Evolutionary conservation across 768 basidiomycete genomes (phyloP).

Genomic region (Fibroporia radiculosa): DNA sequence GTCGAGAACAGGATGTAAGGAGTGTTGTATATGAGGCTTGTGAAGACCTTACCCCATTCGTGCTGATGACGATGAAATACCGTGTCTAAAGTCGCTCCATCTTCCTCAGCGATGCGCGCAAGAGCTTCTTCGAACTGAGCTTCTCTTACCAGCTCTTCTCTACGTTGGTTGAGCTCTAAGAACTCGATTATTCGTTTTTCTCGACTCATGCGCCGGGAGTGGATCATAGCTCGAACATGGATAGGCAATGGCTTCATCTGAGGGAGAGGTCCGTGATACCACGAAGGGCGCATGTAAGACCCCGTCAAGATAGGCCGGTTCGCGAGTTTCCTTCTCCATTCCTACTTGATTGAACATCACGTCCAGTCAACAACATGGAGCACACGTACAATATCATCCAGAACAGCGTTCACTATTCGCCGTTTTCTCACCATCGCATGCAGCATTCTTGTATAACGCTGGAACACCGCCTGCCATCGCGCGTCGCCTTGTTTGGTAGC

Average conservation of each 20-base stretch:
- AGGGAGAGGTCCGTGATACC: slow-evolving; percentile 65
- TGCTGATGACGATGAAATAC: slow-evolving; percentile 16
- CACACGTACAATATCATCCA: slow-evolving; percentile 44
- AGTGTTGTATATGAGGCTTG: too few relatives aligned
- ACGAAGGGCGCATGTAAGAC: slow-evolving; percentile 53
- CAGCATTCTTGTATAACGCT: slow-evolving; percentile 54
- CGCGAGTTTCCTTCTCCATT: slow-evolving; percentile 45
- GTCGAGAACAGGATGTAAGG: too few relatives aligned
- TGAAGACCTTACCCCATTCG: slow-evolving; percentile 40
- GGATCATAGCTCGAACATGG: slow-evolving; percentile 65
- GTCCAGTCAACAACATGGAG: neutral
- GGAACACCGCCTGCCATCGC: slow-evolving; percentile 36
- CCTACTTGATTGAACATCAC: slow-evolving; percentile 27
- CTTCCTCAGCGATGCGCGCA: slow-evolving; percentile 3
- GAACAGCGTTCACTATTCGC: slow-evolving; percentile 36
- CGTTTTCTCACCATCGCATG: slow-evolving; percentile 40
- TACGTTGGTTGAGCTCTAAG: slow-evolving; percentile 24
- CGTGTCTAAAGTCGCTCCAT: slow-evolving; percentile 7
- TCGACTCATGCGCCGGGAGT: slow-evolving; percentile 33
- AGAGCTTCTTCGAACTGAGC: slow-evolving; percentile 28
- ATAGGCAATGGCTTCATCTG: slow-evolving; percentile 74
- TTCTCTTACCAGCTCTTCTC: slow-evolving; percentile 30
- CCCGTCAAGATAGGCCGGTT: slow-evolving; percentile 69
- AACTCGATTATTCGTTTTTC: slow-evolving; percentile 34
- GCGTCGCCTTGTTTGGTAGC: slow-evolving; percentile 47